Percentiles rank a stretch among this genome's conserved stretches.
These are phyloP conservation scores for Plasmodium gaboni DNA, from an alignment of 169 alveolate genomes.

Conservation along the genomic window DNA sequence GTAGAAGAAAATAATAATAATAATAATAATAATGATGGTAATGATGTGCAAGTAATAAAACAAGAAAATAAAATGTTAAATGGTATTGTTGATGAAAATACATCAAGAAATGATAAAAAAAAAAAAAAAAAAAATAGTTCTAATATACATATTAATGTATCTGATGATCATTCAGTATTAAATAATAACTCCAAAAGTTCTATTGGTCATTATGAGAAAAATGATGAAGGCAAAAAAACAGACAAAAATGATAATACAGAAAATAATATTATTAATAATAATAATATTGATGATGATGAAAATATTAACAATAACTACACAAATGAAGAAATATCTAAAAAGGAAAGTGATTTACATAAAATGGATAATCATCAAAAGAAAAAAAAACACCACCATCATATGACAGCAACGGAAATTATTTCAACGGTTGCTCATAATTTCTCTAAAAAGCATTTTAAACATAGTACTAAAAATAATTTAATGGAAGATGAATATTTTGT, in stretches of 20 bases:
- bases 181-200: neutral
- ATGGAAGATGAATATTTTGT: constrained; percentile 77
- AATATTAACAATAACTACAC: neutral
- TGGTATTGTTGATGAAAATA: constrained; percentile 5
- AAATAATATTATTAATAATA: neutral
- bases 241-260: neutral
- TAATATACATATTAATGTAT: no score
- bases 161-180: no score
- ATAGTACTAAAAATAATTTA: constrained; percentile 48
- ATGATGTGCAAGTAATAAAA: neutral
- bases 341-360: constrained; percentile 13
- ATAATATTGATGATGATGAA: neutral
- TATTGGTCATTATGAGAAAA: neutral
- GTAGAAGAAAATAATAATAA: constrained; percentile 4
- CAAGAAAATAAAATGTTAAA: neutral
- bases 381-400: constrained; percentile 6
- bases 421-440: neutral
- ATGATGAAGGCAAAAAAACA: neutral
- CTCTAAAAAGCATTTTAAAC: neutral
- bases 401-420: neutral
- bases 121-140: neutral
- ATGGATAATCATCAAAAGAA: neutral
- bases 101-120: no score
- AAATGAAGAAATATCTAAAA: constrained; percentile 10
- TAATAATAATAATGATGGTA: neutral